phyloP scores from a whole-genome alignment of 768 basidiomycete genomes.

The Mycena pura region DNA sequence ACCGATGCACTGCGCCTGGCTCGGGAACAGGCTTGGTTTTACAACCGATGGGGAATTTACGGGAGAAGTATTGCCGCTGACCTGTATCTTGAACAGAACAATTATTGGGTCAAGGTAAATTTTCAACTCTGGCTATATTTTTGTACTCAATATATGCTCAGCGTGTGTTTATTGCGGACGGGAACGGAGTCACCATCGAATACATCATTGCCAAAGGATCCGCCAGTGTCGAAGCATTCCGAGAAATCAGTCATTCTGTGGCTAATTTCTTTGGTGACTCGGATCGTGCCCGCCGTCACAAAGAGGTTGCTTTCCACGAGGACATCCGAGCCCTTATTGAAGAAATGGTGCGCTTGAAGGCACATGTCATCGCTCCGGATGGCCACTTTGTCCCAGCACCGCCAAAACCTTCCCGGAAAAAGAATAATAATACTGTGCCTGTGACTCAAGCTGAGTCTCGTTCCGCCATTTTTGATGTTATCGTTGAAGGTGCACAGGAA shows the following conservation, averaged over 20 bases:
- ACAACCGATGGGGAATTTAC: constrained; percentile 34
- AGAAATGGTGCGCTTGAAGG: constrained; percentile 20
- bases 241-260: constrained; percentile 29
- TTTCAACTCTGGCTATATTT: neutral
- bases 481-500: constrained; percentile 22
- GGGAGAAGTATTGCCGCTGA: constrained; percentile 36
- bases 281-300: constrained; percentile 27
- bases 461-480: constrained; percentile 26
- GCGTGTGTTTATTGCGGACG: constrained; percentile 33
- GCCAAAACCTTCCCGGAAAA: constrained; percentile 12
- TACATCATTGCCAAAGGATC: constrained; percentile 38
- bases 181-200: constrained; percentile 31
- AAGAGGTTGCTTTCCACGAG: constrained; percentile 29
- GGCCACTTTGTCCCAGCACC: constrained; percentile 21
- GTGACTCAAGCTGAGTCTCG: neutral
- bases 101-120: constrained; percentile 37
- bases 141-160: neutral
- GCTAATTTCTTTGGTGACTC: constrained; percentile 29
- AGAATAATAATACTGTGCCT: neutral
- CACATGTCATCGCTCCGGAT: constrained; percentile 9
- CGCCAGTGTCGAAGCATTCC: constrained; percentile 38
- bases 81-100: constrained; percentile 40
- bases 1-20: constrained; percentile 14
- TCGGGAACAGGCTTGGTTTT: constrained; percentile 35
- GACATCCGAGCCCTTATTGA: constrained; percentile 32